These are phyloP conservation scores for Murraya paniculata DNA, from an alignment of 345 rosid species.

Conservation along the genomic window DNA sequence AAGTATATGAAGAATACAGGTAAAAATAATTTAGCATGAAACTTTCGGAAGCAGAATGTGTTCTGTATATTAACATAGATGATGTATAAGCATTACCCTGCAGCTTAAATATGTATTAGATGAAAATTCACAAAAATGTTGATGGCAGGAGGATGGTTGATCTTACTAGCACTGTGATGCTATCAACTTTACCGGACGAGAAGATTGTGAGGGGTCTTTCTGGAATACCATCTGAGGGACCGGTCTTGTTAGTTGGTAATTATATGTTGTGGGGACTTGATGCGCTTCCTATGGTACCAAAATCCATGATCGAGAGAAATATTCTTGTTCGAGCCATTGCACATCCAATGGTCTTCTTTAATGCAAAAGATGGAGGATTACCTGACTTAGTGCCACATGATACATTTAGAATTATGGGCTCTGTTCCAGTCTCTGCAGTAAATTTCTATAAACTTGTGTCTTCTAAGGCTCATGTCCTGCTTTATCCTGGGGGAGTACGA, in stretches of 20 bases:
- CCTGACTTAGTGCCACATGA: conserved; percentile 27
- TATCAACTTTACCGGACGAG: conserved; percentile 50
- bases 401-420: conserved; percentile 52
- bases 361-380: conserved; percentile 9
- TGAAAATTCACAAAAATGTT: background rate
- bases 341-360: conserved; percentile 40
- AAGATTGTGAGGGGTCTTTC: conserved; percentile 47
- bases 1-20: conserved; percentile 19
- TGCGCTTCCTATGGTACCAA: conserved; percentile 19
- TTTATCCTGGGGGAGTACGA: conserved; percentile 75
- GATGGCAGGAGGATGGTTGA: background rate
- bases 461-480: conserved; percentile 56
- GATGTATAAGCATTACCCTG: too few relatives aligned
- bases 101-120: too few relatives aligned
- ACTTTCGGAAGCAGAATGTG: background rate
- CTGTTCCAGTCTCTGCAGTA: conserved; percentile 57
- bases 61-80: too few relatives aligned
- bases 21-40: conserved; percentile 6
- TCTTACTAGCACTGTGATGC: conserved; percentile 32
- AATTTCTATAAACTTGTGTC: conserved; percentile 62
- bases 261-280: conserved; percentile 54
- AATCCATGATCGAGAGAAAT: conserved; percentile 33
- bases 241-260: conserved; percentile 50
- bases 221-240: conserved; percentile 58
- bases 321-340: conserved; percentile 46